Base-by-base conservation (phyloP, 2,329 filamentous ascomycete genomes). In the Botrytis porri region DNA sequence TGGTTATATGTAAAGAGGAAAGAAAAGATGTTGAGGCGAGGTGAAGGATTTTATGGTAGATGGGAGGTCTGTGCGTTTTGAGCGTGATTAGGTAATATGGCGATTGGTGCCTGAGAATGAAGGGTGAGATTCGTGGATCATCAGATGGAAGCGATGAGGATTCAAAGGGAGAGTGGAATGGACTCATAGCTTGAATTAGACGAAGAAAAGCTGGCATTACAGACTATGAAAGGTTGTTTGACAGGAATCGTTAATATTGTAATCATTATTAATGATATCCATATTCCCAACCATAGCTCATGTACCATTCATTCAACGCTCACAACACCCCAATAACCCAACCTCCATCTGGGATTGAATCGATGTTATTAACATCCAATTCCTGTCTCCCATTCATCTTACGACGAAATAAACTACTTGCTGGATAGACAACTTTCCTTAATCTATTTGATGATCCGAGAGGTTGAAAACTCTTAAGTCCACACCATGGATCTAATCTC, bases 401-500 rank as follows among this genome's bases (percentile, higher is more conserved):
- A 41, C 80, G 77, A 63, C 81, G 78, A 63, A 82, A 76, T 16
- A 69, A 76, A 64, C 79, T 81, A 71, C 82, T 83, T 9, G 80
- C 80, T 18, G 79, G 81, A 74, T 84, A 84, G 0, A 84, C 80
- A 59, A 80, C 81, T 73, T 74, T 81, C 60, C 83, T 77, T 69
- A 85, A 76, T 69, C 83, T 76, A 67, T 85, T 85, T 2, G 81
- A 74, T 32, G 81, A 78, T 10, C 81, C 83, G 43, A 85, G 74
- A 5, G 83, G 83, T 74, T 84, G 81, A 29, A 83, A 79, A n/a
- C 74, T 80, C 75, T 82, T 81, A 73, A 84, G 77, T 4, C 83
- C 83, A 77, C 82, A 78, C 82, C 82, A 85, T 9, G 82, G 82
- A 77, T 85, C 81, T 20, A 84, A 72, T 61, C 81, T 79, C 78